Base-by-base conservation (phyloP, 1,139 yeast genomes). In the Diutina catenulata region DNA sequence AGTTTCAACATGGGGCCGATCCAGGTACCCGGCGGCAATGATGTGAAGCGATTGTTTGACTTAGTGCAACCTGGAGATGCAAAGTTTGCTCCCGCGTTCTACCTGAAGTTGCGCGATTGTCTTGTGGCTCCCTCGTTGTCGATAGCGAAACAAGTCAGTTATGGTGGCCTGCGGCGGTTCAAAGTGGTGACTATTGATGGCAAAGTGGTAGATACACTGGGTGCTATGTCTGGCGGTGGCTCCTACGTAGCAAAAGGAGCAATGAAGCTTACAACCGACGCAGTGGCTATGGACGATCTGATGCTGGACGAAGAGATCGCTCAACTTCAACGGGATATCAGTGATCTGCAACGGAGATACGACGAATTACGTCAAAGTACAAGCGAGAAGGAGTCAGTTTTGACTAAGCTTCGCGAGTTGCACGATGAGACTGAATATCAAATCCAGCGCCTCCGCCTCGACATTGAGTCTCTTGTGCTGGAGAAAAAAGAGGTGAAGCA, bases 151-250 rank as follows among this genome's bases (percentile, higher is more conserved):
- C 62, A 71, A 33, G 94, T 91, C 28, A 97, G 98, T 0, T 91
- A 81, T 60, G 95, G 96, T 13, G 35, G 35, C 21, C 25, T 24
- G 10, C 24, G 25, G 4, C 64, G 95, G 44, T 84, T 76, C 69
- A 73, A 94, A 50, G 97, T 88, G 10, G 98, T 93, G 0, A 86
- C 98, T 0, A 58, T 87, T 13, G 95, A 84, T 56, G 99, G 99
- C 23, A 82, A 86, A 49, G 65, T 91, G 25, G 91, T 93, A 41
- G 97, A 88, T 51, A 76, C 81, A n/a, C 82, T 95, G 2, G 99
- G 99, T 57, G 83, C 97, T 2, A 80, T 93, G 81, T 78, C 94
- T 38, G 99, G 99, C 50, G 99, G 99, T 58, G 97, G 97, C 39
- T 74, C 70, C 37, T 64, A 70, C 36, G 75, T 73, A 13, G 68